phyloP scores from a whole-genome alignment of 176 grass and related monocot genomes.

The Saccharum officinarum region DNA sequence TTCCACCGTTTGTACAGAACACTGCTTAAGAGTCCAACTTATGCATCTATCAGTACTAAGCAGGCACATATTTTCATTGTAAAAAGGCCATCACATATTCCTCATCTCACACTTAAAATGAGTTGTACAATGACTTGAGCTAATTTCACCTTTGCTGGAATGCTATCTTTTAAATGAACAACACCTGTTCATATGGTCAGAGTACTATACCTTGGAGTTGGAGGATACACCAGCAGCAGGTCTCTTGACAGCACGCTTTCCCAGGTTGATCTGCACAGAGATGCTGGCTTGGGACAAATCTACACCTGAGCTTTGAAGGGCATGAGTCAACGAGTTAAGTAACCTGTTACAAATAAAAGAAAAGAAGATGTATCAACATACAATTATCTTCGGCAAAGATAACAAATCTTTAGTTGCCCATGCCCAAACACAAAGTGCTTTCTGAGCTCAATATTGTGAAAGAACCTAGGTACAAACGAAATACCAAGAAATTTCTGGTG shows the following conservation, averaged over 20 bases:
- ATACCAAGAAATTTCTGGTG: background rate
- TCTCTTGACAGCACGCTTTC: constrained; percentile 77
- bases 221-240: constrained; percentile 38
- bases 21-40: background rate
- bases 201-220: constrained; percentile 41
- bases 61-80: background rate
- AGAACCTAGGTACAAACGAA: background rate
- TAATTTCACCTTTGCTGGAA: background rate
- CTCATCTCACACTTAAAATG: constrained; percentile 1
- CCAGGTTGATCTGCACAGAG: constrained; percentile 93
- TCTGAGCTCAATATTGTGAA: background rate
- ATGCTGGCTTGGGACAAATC: constrained; percentile 88
- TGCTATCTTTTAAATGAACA: constrained; percentile 11
- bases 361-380: background rate
- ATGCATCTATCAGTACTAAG: background rate
- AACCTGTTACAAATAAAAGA: constrained; percentile 55
- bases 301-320: constrained; percentile 82
- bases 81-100: background rate
- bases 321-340: constrained; percentile 64
- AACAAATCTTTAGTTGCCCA: background rate
- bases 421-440: background rate
- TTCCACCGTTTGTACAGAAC: background rate
- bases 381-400: background rate
- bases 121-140: background rate
- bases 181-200: background rate